Evolutionary conservation across 2,329 filamentous ascomycete species (phyloP).

Genomic region (Peltaster fructicola): DNA sequence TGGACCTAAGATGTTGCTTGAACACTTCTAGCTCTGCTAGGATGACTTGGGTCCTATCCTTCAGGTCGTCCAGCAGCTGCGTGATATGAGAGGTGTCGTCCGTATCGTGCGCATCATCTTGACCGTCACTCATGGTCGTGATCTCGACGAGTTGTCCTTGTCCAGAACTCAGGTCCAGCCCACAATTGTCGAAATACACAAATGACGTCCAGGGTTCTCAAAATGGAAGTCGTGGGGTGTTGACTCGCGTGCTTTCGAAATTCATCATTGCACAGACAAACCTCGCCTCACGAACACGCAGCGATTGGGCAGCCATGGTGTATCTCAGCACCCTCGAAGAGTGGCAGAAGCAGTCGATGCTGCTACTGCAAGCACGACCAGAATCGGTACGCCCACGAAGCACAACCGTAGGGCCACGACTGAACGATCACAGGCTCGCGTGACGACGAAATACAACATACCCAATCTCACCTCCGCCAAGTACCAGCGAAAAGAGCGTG

Average conservation of each 20-base stretch:
- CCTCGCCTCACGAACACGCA: too few species aligned
- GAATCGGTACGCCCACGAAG: constrained; percentile 53
- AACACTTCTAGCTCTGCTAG: constrained; percentile 26
- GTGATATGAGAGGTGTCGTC: constrained; percentile 2
- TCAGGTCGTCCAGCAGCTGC: constrained; percentile 13
- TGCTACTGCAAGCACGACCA: constrained; percentile 74
- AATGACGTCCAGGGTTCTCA: too few species aligned
- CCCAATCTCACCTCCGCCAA: constrained; percentile 16
- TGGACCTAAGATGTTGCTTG: constrained; percentile 16
- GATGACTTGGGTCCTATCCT: constrained; percentile 21
- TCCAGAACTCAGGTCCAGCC: too few species aligned
- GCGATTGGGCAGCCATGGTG: constrained; percentile 42
- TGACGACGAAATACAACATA: constrained; percentile 85
- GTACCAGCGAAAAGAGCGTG: constrained; percentile 14
- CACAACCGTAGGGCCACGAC: constrained; percentile 2
- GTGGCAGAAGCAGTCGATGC: constrained; percentile 76
- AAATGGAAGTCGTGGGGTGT: too few species aligned
- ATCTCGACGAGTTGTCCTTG: too few species aligned
- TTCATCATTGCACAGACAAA: too few species aligned
- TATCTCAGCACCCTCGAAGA: constrained; percentile 68
- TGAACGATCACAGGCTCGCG: constrained; percentile 45
- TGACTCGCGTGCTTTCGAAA: too few species aligned
- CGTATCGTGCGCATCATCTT: constrained; percentile 1
- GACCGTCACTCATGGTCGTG: too few species aligned
- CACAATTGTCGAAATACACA: too few species aligned